phyloP scores from a whole-genome alignment of 306 rosid genomes.

The Vigna angularis region DNA sequence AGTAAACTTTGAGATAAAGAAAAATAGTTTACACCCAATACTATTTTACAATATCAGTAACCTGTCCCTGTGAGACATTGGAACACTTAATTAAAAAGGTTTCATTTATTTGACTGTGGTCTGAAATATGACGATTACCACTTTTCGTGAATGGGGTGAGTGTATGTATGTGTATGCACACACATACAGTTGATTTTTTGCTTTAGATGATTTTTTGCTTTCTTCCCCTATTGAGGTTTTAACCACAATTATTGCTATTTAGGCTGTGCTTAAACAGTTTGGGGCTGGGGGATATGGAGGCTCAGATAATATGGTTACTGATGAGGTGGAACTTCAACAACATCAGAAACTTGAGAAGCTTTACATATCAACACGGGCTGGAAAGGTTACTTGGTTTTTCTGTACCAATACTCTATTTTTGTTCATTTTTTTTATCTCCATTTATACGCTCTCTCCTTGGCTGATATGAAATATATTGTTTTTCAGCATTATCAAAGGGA shows the following conservation, averaged over 20 bases:
- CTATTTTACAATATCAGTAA: neutral
- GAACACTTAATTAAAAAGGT: constrained; percentile 6
- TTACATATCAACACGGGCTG: constrained; percentile 96
- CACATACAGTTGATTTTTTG: neutral
- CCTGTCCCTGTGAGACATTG: constrained; percentile 5
- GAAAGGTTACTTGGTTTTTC: constrained; percentile 71
- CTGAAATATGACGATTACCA: neutral
- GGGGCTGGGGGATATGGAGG: constrained; percentile 98
- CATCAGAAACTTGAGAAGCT: constrained; percentile 98
- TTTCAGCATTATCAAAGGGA: constrained; percentile 97
- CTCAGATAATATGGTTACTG: constrained; percentile 85
- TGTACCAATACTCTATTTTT: constrained; percentile 31
- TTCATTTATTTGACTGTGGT: neutral
- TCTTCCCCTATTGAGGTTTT: constrained; percentile 30
- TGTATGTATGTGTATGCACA: neutral
- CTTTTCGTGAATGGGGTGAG: neutral
- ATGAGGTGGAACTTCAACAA: constrained; percentile 79
- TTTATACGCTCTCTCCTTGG: neutral
- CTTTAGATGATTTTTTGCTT: neutral
- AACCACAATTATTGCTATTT: constrained; percentile 37
- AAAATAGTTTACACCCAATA: neutral
- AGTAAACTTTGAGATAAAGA: neutral
- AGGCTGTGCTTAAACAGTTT: constrained; percentile 98
- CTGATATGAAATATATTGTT: constrained; percentile 32
- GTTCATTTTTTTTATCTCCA: constrained; percentile 33